Evolutionary conservation across 441 rosid species (phyloP), one percentile per base, ranked within the genome.

Genomic region (Gossypium schwendimanii): DNA sequence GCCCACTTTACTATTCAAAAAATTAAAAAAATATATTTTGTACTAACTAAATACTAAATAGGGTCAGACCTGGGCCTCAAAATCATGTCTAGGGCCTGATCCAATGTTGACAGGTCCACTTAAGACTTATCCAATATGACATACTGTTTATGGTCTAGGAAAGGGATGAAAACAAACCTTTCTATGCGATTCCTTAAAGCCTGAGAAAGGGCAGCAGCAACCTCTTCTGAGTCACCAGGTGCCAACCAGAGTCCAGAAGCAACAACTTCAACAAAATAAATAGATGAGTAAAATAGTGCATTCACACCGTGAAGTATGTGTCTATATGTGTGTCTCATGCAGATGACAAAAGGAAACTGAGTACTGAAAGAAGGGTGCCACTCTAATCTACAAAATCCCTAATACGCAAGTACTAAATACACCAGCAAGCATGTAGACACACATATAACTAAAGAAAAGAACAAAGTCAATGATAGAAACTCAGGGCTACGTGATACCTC

Each of bases 141-240:
- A 63, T 74, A 73, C 47, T 62, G 39, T 60, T 71, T 73, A 52
- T 62, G 23, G 57, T 39, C 47, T 50, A 61, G 63, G 21, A 79
- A 75, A 75, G 15, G 65, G 77, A 53, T 41, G 47, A 68, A 81
- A 79, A 73, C 65, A 77, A 81, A 94, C 99, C 93, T 96, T 83
- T 94, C 99, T 59, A 96, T 89, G 73, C 90, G 83, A 82, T 92
- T 92, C 83, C 92, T 87, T 71, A 96, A 81, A 73, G 99, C 87
- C 76, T 88, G 98, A 69, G 98, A 94, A 74, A 96, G 89, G 78
- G 99, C 98, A 72, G 89, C 82, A 7, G 98, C 97, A 78, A 96
- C 87, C 93, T 94, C 98, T 83, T 96, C 98, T n/a, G 97, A 89
- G 81, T 94, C 98, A 74, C 99, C 99, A 82, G 99, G 98, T 78